phyloP scores from a whole-genome alignment of 371 early-diverging fungal genomes.

The Entomophthora muscae region DNA sequence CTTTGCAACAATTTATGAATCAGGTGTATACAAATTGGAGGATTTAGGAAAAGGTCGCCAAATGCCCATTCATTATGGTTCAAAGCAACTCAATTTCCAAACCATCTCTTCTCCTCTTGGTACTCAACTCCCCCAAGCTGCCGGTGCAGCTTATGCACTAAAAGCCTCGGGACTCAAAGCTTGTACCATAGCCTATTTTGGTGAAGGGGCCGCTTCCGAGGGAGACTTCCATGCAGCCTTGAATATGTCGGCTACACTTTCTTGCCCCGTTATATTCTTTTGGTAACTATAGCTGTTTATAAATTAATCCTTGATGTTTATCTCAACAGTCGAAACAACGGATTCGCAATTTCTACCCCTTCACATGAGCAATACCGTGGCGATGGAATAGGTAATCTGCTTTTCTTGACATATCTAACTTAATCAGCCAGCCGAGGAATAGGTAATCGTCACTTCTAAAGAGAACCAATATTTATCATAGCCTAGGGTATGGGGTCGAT shows the following conservation, averaged over 20 bases:
- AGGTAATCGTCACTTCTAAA: neutral
- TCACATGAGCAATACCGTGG: slow-evolving; percentile 88
- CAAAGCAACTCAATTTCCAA: slow-evolving; percentile 66
- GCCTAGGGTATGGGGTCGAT: slow-evolving; percentile 94
- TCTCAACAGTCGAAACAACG: slow-evolving; percentile 77
- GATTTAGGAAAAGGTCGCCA: slow-evolving; percentile 93
- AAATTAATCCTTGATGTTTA: neutral
- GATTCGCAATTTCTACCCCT: slow-evolving; percentile 95
- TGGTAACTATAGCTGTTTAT: slow-evolving; percentile 32
- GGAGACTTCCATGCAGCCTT: slow-evolving; percentile 96
- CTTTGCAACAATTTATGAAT: slow-evolving; percentile 82
- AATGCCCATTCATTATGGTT: slow-evolving; percentile 97
- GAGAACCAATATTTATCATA: slow-evolving; percentile 36
- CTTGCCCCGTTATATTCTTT: slow-evolving; percentile 83
- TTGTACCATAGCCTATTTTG: slow-evolving; percentile 85
- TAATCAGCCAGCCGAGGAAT: slow-evolving; percentile 9
- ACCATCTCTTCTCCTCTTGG: slow-evolving; percentile 94
- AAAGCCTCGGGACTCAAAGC: slow-evolving; percentile 60
- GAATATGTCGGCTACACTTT: slow-evolving; percentile 89
- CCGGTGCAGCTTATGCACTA: slow-evolving; percentile 91
- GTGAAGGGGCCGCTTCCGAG: slow-evolving; percentile 94
- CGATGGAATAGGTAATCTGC: slow-evolving; percentile 68
- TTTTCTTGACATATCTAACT: neutral
- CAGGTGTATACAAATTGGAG: slow-evolving; percentile 84
- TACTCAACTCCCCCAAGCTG: slow-evolving; percentile 97